phyloP scores from a whole-genome alignment of 305 asterid species.

The Nicotiana rustica region DNA sequence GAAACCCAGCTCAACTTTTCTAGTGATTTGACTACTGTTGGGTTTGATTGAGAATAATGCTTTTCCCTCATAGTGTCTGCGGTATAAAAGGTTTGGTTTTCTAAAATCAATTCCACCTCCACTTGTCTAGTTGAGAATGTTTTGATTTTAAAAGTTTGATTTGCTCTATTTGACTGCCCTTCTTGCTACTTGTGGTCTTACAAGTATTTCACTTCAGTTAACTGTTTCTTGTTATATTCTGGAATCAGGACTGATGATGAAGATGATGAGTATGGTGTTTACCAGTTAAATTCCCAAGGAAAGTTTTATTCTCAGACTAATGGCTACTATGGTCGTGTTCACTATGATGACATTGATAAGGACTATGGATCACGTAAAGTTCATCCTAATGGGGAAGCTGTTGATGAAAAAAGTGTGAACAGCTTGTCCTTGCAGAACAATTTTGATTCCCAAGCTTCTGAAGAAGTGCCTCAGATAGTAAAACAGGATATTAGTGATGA shows the following conservation, averaged over 20 bases:
- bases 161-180: conserved; percentile 8
- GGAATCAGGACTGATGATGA: conserved; percentile 80
- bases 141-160: conserved; percentile 4
- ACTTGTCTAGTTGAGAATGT: conserved; percentile 20
- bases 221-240: conserved; percentile 32
- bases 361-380: conserved; percentile 63
- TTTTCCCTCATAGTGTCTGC: background rate
- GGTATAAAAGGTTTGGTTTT: background rate
- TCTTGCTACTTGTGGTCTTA: conserved; percentile 22
- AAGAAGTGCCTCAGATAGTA: conserved; percentile 61
- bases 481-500: conserved; percentile 70
- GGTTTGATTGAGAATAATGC: conserved; percentile 20
- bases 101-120: background rate
- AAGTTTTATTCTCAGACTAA: conserved; percentile 59
- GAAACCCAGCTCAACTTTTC: conserved; percentile 24
- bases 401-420: conserved; percentile 56
- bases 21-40: conserved; percentile 1
- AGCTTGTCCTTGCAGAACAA: conserved; percentile 50
- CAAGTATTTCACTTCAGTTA: conserved; percentile 24
- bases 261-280: conserved; percentile 70
- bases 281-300: conserved; percentile 54
- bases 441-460: conserved; percentile 58
- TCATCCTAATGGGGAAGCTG: conserved; percentile 69
- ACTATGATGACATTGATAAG: conserved; percentile 58
- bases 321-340: conserved; percentile 64